A percentile compares a stretch with the other conserved stretches of the same genome.
Evolutionary conservation across 139 green algal species (phyloP).

Genomic region (Coelastrella sp.): DNA sequence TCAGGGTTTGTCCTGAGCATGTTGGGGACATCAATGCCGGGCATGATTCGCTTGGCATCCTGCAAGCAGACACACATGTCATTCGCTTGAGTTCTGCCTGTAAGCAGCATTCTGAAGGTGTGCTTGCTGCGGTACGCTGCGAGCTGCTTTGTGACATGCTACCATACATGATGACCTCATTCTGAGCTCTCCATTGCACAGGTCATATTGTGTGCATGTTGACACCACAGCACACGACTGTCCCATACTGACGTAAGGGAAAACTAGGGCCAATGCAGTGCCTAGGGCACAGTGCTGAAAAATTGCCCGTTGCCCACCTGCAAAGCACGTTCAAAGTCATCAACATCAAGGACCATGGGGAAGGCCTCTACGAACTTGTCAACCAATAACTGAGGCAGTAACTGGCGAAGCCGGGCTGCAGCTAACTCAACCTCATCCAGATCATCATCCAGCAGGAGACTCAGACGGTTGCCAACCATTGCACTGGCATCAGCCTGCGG

Average conservation of each 20-base stretch:
- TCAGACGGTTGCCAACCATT: conserved; percentile 69
- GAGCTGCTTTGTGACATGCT: no score
- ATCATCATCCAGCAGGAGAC: conserved; percentile 68
- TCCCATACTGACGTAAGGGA: no score
- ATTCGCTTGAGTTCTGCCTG: background rate
- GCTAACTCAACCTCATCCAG: conserved; percentile 49
- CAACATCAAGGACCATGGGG: conserved; percentile 76
- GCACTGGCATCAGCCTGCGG: conserved; percentile 60
- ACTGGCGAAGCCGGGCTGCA: conserved; percentile 54
- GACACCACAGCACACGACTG: no score
- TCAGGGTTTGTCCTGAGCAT: conserved; percentile 72
- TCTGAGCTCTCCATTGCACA: no score
- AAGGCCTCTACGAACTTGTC: conserved; percentile 76
- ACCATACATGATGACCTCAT: no score
- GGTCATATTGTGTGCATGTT: no score
- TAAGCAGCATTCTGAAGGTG: background rate
- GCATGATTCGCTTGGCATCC: conserved; percentile 73
- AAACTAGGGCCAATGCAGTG: no score
- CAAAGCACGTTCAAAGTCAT: conserved; percentile 66
- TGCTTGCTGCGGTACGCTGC: no score
- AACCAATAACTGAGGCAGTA: conserved; percentile 74
- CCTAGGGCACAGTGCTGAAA: no score
- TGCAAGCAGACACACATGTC: conserved; percentile 20
- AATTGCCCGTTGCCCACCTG: conserved; percentile 21
- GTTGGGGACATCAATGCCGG: conserved; percentile 58